Percentiles rank a stretch among this genome's conserved stretches.
Evolutionary conservation across 2,329 filamentous ascomycete species (phyloP).

Genomic region (Ascocoryne sarcoides): DNA sequence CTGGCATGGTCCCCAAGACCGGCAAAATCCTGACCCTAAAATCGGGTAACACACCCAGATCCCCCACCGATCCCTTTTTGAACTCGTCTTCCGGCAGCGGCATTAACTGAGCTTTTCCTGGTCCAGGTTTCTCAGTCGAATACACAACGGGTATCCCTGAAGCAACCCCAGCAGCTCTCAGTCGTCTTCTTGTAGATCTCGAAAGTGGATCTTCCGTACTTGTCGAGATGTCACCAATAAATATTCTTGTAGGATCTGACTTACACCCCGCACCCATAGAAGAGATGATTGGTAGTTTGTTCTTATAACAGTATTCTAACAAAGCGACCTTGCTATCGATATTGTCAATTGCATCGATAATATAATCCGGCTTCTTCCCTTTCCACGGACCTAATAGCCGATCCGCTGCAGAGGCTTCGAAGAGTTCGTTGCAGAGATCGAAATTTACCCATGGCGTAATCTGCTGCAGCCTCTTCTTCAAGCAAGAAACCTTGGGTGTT

Average conservation of each 20-base stretch:
- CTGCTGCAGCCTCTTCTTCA: constrained; percentile 71
- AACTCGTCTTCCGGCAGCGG: constrained; percentile 85
- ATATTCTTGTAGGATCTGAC: constrained; percentile 72
- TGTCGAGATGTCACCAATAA: constrained; percentile 82
- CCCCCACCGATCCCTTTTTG: constrained; percentile 73
- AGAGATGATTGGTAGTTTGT: constrained; percentile 74
- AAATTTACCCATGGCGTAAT: constrained; percentile 89
- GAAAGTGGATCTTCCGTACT: constrained; percentile 87
- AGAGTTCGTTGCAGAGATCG: constrained; percentile 78
- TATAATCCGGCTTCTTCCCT: constrained; percentile 64
- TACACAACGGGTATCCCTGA: constrained; percentile 87
- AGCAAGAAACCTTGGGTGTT: constrained; percentile 80
- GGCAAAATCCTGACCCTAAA: constrained; percentile 93
- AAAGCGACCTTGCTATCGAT: constrained; percentile 93
- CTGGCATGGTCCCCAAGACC: constrained; percentile 93
- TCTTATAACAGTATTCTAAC: constrained; percentile 75
- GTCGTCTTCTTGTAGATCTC: constrained; percentile 70
- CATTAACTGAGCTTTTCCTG: constrained; percentile 82
- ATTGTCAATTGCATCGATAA: constrained; percentile 98
- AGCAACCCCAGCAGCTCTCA: constrained; percentile 63
- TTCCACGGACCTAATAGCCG: constrained; percentile 58
- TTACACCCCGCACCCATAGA: constrained; percentile 97
- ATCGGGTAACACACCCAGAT: constrained; percentile 81
- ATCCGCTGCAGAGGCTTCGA: constrained; percentile 58
- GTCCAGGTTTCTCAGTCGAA: constrained; percentile 81